Percentiles rank a stretch among this genome's conserved stretches.
Evolutionary conservation across 257 asterid genomes (phyloP).

Genomic region (Cruciata laevipes): DNA sequence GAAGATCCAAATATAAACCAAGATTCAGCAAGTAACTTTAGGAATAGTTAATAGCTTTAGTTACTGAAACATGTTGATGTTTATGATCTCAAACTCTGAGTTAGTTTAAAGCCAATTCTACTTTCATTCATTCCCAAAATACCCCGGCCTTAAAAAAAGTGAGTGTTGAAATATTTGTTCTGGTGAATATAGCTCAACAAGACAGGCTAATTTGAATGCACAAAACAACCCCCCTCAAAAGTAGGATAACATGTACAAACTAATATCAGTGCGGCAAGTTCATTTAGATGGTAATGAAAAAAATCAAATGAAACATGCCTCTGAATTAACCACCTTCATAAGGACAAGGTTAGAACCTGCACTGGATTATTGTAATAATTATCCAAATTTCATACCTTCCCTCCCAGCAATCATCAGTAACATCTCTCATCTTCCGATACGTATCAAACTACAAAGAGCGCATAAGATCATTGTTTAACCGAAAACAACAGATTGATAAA

Average conservation of each 20-base stretch:
- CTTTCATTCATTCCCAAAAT: not conserved
- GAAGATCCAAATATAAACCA: not conserved
- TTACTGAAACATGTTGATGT: not conserved
- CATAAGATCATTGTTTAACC: slow-evolving; percentile 5
- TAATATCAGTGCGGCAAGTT: not conserved
- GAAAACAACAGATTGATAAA: slow-evolving; percentile 12
- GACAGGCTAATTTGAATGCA: too few relatives aligned
- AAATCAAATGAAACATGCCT: not conserved
- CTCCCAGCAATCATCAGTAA: slow-evolving; percentile 87
- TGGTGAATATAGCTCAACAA: not conserved
- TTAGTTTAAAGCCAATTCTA: not conserved
- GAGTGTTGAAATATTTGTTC: not conserved
- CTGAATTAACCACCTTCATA: not conserved
- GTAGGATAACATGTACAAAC: not conserved
- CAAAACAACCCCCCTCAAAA: not conserved
- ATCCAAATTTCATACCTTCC: slow-evolving; percentile 56
- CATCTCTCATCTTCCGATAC: slow-evolving; percentile 84
- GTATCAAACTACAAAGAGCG: slow-evolving; percentile 66
- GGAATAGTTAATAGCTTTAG: not conserved
- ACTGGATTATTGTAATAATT: not conserved
- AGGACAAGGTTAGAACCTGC: not conserved
- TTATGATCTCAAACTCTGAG: not conserved
- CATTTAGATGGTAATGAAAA: not conserved
- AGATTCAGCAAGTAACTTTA: not conserved
- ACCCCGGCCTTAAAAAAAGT: not conserved